Conservation (phyloP, 345 rosid species). For the Salix udensis region DNA sequence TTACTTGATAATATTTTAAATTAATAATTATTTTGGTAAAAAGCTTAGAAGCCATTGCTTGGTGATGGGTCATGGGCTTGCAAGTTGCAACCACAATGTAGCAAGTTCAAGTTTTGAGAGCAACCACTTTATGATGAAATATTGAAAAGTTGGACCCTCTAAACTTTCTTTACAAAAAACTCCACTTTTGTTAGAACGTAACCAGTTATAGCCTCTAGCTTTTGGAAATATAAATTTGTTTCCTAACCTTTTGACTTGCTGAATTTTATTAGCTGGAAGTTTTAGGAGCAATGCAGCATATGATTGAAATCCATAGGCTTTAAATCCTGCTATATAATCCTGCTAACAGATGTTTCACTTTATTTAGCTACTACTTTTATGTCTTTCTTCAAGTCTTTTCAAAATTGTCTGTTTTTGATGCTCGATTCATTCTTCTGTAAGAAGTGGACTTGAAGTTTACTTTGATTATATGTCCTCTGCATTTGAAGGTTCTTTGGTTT, state of each 20-base stretch:
- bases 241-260: background rate
- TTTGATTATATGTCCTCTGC: background rate
- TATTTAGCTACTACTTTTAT: background rate
- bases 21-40: background rate
- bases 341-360: background rate
- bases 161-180: background rate
- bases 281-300: background rate
- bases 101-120: too few species aligned
- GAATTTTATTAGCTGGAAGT: background rate
- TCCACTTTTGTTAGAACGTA: background rate
- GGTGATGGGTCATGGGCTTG: background rate
- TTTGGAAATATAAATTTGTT: background rate
- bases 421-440: background rate
- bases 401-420: background rate
- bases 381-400: background rate
- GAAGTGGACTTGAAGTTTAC: background rate
- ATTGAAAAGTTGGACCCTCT: background rate
- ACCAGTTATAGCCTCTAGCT: background rate
- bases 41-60: too few species aligned
- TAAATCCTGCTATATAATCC: background rate
- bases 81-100: too few species aligned
- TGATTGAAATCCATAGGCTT: background rate
- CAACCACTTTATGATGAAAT: background rate
- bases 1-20: constrained; percentile 7
- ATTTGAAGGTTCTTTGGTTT: constrained; percentile 70